Conservation (phyloP, 2,329 filamentous ascomycete species). For the Claviceps sp. region DNA sequence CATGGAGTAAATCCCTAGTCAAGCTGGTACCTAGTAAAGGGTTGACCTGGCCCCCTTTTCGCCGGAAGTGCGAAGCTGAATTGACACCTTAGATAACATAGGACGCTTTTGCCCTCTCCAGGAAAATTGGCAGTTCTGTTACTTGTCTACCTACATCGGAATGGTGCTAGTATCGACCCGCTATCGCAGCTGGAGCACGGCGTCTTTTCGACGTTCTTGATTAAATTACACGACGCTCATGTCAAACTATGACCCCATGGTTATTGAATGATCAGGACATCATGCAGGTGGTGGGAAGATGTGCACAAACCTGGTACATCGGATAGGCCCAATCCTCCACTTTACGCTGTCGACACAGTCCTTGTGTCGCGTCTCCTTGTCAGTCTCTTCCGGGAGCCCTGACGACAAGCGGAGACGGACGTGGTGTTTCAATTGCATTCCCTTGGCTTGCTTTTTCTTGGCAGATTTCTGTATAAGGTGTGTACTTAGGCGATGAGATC, state of each 20-base stretch:
- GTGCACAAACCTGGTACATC: constrained; percentile 7
- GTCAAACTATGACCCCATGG: constrained; percentile 1
- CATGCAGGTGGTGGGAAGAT: neutral
- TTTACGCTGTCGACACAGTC: neutral
- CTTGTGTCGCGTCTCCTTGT: neutral
- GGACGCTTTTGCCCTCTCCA: neutral
- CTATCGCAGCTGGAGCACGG: neutral
- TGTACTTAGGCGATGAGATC: constrained; percentile 38
- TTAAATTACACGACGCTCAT: neutral
- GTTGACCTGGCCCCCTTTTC: neutral
- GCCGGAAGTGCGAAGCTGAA: neutral
- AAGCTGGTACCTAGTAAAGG: neutral
- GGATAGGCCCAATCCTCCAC: constrained; percentile 10
- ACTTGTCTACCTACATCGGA: neutral
- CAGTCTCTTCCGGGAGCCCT: neutral
- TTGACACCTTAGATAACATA: neutral
- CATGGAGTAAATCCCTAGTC: neutral
- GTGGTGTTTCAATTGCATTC: neutral
- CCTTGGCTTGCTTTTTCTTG: neutral
- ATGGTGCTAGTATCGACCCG: neutral
- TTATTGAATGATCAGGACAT: neutral
- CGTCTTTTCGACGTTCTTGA: neutral
- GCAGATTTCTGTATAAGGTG: neutral
- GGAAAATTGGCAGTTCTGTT: neutral
- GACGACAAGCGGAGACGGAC: neutral